phyloP scores from a whole-genome alignment of 495 filamentous ascomycete species.

The Trichoderma reesei region DNA sequence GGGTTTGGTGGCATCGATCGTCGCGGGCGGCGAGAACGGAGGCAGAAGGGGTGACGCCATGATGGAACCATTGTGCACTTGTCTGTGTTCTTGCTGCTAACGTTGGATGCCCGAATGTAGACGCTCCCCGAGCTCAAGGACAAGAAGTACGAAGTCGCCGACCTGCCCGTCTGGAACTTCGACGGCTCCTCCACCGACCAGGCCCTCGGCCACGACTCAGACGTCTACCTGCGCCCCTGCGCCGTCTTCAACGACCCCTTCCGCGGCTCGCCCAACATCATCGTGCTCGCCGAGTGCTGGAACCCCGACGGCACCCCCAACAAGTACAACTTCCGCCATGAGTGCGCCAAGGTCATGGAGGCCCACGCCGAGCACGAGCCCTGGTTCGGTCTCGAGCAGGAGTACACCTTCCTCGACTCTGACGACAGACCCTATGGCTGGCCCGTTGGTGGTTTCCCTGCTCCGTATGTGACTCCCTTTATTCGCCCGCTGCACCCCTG shows the following conservation, averaged over 20 bases:
- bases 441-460: slow-evolving; percentile 81
- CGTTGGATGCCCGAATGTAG: background rate
- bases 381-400: slow-evolving; percentile 99
- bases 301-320: slow-evolving; percentile 93
- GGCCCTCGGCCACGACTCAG: slow-evolving; percentile 91
- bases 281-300: slow-evolving; percentile 94
- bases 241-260: slow-evolving; percentile 90
- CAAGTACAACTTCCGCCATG: slow-evolving; percentile 96
- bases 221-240: slow-evolving; percentile 91
- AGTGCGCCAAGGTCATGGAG: slow-evolving; percentile 52
- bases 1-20: background rate
- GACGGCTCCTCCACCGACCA: slow-evolving; percentile 93
- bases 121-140: slow-evolving; percentile 23
- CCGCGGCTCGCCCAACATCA: slow-evolving; percentile 65
- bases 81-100: slow-evolving; percentile 6
- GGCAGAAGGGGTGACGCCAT: background rate
- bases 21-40: background rate
- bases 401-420: slow-evolving; percentile 77
- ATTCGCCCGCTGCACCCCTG: background rate
- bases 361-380: slow-evolving; percentile 71
- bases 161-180: slow-evolving; percentile 98
- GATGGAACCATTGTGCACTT: background rate
- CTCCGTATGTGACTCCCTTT: slow-evolving; percentile 35
- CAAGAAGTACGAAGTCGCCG: slow-evolving; percentile 46
- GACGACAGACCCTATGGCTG: slow-evolving; percentile 88